phyloP scores from a whole-genome alignment of 179 eudicot genomes.

The Sideroxylon spinosum region DNA sequence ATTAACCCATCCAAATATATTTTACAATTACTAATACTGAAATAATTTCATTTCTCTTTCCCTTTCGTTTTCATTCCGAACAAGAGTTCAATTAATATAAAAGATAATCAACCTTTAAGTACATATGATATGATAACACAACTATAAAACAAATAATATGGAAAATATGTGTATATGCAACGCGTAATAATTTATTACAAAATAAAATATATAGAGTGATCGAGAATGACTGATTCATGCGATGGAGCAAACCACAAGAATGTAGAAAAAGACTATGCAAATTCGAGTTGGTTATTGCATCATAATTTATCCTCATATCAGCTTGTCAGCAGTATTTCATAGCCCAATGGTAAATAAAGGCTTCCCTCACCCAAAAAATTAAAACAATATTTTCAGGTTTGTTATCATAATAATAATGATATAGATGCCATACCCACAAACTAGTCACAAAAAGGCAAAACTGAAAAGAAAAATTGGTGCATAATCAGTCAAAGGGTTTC shows the following conservation, averaged over 20 bases:
- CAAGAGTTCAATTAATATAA: neutral
- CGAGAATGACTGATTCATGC: neutral
- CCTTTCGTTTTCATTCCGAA: neutral
- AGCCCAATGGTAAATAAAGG: too few species aligned
- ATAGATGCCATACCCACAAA: neutral
- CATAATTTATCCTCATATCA: neutral
- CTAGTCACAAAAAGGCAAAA: neutral
- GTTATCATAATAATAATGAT: neutral
- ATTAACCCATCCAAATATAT: neutral
- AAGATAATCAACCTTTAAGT: neutral
- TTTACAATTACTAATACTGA: neutral
- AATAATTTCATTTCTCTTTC: neutral
- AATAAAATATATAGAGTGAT: neutral
- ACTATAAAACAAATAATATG: neutral
- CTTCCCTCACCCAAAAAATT: too few species aligned
- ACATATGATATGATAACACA: neutral
- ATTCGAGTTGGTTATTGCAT: neutral
- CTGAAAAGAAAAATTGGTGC: neutral
- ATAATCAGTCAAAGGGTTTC: neutral
- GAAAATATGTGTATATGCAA: neutral
- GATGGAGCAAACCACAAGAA: neutral
- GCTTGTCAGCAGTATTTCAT: neutral
- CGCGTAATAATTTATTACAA: neutral
- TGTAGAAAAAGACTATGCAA: slow-evolving; percentile 1
- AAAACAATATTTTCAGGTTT: neutral